Percentiles rank a stretch among this genome's conserved stretches.
phyloP scores from a whole-genome alignment of 106 monocot species.

The Apostasia ramifera region DNA sequence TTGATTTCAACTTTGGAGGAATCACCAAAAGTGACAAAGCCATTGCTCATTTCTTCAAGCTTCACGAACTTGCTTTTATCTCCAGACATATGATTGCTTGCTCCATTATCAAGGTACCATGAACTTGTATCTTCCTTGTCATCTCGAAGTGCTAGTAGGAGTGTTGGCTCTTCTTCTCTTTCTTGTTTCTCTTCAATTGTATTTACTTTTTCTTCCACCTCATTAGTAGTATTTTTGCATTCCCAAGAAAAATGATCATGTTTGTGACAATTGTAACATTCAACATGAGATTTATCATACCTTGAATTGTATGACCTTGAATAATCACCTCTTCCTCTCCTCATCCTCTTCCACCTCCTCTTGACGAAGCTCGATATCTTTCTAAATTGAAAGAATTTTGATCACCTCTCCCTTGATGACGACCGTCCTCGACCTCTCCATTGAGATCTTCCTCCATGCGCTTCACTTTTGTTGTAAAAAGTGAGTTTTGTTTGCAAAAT shows the following conservation, averaged over 20 bases:
- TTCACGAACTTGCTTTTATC: not conserved
- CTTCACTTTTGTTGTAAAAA: not conserved
- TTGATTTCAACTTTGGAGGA: not conserved
- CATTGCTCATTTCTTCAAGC: not conserved
- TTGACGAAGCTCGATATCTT: not conserved
- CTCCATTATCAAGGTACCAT: not conserved
- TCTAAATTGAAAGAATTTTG: not conserved
- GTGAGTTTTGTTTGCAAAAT: not conserved
- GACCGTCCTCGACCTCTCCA: too few relatives aligned
- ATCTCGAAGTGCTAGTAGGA: not conserved
- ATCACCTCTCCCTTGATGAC: too few relatives aligned
- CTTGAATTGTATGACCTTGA: too few relatives aligned
- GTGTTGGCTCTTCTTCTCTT: not conserved
- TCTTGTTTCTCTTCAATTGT: not conserved
- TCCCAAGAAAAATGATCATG: slow-evolving; percentile 1
- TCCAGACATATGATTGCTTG: slow-evolving; percentile 7
- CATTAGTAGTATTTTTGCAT: not conserved
- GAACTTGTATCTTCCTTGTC: not conserved
- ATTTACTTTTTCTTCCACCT: not conserved
- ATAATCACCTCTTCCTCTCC: not conserved
- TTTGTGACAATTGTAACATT: not conserved
- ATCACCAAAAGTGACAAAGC: not conserved
- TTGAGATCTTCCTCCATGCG: too few relatives aligned
- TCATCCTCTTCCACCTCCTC: not conserved
- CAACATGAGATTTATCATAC: not conserved